Evolutionary conservation across 2,329 filamentous ascomycete genomes (phyloP), one percentile per base, ranked within the genome.

Genomic region (Chrysoporthe austroafricana): DNA sequence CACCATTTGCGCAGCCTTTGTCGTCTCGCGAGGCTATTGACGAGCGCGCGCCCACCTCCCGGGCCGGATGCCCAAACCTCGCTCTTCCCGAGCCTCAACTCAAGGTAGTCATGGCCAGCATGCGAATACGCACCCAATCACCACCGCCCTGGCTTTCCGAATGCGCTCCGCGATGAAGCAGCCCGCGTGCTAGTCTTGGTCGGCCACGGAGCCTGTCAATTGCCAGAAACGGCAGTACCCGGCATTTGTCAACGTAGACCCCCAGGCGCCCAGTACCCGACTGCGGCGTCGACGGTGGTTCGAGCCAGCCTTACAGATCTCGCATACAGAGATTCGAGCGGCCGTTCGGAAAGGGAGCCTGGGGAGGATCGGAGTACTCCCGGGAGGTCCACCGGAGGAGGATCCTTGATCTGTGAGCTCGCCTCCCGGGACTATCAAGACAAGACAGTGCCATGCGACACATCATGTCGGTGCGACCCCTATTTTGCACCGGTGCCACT

Each of bases 61-160:
- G 46, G 54, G 34, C 39, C 32, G 63, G 58, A 43, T 66, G 46
- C 43, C 50, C 63, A 54, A 34, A 7, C 26, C 11, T 11, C 39
- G n/a, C n/a, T 42, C 39, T 48, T 21, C 59, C 59, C 16, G 16
- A 21, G 8, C 9, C 32, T 36, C 59, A 34, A 5, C 32, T 36
- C 59, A 34, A 5, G 3, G n/a, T 14, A 48, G 32, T 18, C 59
- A 61, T 61, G 59, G 59, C 59, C 36, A 61, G 43, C 59, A 61
- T 48, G 43, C 43, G 43, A 34, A 46, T 46, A 44, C 13, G 21
- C 9, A 13, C 14, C 7, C 42, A 16, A 7, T 21, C 4, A 26
- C 44, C 36, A 14, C n/a, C 3, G 39, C 43, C 59, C 21, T 48
- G 26, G 43, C 16, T 21, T 48, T 11, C n/a, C 34, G 42, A 34